These are phyloP conservation scores for Calonectria henricotiae DNA, from an alignment of 2,329 filamentous ascomycete species.

Conservation along the genomic window DNA sequence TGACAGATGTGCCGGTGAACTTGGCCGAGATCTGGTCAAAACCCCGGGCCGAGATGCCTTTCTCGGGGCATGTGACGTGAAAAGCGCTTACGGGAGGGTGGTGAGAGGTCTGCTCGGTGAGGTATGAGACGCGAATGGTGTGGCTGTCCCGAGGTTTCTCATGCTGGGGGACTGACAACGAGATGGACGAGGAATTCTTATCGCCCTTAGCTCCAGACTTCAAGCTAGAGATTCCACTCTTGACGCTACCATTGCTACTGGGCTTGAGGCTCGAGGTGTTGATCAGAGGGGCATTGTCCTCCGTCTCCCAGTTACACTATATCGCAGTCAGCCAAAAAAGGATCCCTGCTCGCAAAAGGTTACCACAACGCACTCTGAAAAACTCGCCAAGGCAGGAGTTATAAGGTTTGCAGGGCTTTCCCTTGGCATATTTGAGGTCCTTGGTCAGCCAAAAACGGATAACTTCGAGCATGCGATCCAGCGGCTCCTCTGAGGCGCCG, in stretches of 20 bases:
- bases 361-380: slow-evolving; percentile 80
- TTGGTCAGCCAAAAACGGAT: slow-evolving; percentile 99
- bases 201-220: slow-evolving; percentile 64
- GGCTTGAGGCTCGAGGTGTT: slow-evolving; percentile 63
- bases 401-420: slow-evolving; percentile 98
- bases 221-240: slow-evolving; percentile 65
- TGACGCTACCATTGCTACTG: slow-evolving; percentile 58
- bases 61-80: slow-evolving; percentile 92
- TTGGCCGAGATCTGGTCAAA: slow-evolving; percentile 98
- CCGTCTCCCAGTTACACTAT: slow-evolving; percentile 95
- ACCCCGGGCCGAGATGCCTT: slow-evolving; percentile 88
- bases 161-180: slow-evolving; percentile 69
- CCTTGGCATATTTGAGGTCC: slow-evolving; percentile 98
- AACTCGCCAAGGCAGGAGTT: slow-evolving; percentile 98
- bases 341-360: neutral
- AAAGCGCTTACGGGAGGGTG: slow-evolving; percentile 98
- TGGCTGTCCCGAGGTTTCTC: slow-evolving; percentile 64
- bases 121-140: slow-evolving; percentile 87
- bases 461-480: slow-evolving; percentile 96
- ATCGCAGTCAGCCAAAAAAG: slow-evolving; percentile 38
- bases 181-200: slow-evolving; percentile 66
- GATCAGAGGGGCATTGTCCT: slow-evolving; percentile 82
- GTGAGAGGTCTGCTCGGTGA: slow-evolving; percentile 98
- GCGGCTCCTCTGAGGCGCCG: slow-evolving; percentile 90
- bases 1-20: slow-evolving; percentile 95